Base-by-base conservation (phyloP, 2,329 filamentous ascomycete species). In the Colletotrichum godetiae region DNA sequence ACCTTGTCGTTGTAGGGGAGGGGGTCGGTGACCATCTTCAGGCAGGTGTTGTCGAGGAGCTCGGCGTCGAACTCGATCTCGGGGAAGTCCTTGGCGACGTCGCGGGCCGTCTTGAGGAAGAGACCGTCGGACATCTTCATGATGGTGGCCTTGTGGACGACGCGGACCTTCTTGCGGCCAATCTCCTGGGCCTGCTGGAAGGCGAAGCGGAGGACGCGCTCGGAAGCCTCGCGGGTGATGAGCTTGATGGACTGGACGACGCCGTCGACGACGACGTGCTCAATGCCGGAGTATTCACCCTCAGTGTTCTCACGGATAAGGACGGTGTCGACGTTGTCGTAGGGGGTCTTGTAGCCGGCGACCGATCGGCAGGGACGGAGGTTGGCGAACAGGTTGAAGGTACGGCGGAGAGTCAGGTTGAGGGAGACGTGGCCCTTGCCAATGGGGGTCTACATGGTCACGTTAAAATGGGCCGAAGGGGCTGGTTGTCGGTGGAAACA, bases 51-150 rank as follows among this genome's bases (percentile, higher is more conserved):
- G 91, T 99, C 97, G 79, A 99, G 93, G 77, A 99, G 91, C 90
- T 99, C 97, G 79, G 94, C 94, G 82, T 98, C 96, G 83, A 99
- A 98, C 87, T 98, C 94, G 81, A 99, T 94, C 79, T 92, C 89
- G 76, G 97, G 97, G 91, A 94, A 99, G 83, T 98, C 95, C 91
- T 97, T 97, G 84, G 95, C 90, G 78, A 99, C 91, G 75, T 97
- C 91, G 78, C 92, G 88, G 79, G 93, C 97, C 75, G 93, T 95
- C 85, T 90, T 94, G 79, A 99, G 91, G 92, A 99, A 99, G 75
- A 99, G 94, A 87, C 97, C 97, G 85, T 99, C 97, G 83, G 93
- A 96, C 94, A 98, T 97, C 92, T 99, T 99, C 97, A 99, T 99
- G 88, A 99, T 99, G 82, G 97, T 98, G 84, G 97, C 97, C 92